A percentile compares a stretch with the other conserved stretches of the same genome.
phyloP scores from a whole-genome alignment of 306 rosid genomes.

The Acacia melanoxylon region DNA sequence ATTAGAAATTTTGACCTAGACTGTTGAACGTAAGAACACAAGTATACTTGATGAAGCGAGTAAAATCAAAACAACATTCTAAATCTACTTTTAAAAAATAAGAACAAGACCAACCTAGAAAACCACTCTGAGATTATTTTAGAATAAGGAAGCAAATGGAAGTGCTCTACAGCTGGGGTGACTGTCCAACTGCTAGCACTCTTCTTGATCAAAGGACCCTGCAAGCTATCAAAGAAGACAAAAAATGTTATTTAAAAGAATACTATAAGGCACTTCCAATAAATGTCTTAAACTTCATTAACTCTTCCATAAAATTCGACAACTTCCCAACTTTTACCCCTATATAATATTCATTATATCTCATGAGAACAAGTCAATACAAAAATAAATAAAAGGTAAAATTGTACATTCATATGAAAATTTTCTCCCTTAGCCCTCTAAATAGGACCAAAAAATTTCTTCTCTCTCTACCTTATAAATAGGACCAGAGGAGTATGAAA shows the following conservation, averaged over 20 bases:
- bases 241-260: slow-evolving; percentile 28
- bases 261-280: not conserved
- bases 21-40: slow-evolving; percentile 2
- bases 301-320: too few species aligned
- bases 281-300: too few species aligned
- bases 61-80: slow-evolving; percentile 21
- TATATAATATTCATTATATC: too few species aligned
- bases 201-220: slow-evolving; percentile 67
- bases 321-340: too few species aligned
- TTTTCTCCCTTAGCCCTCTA: too few species aligned
- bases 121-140: slow-evolving; percentile 58
- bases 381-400: too few species aligned
- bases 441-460: too few species aligned
- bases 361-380: too few species aligned
- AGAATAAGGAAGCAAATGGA: slow-evolving; percentile 84
- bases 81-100: not conserved
- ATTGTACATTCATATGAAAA: too few species aligned
- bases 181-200: slow-evolving; percentile 50
- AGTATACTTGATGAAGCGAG: slow-evolving; percentile 21
- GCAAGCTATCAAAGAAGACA: slow-evolving; percentile 55
- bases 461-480: too few species aligned
- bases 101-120: slow-evolving; percentile 46
- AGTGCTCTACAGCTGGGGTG: slow-evolving; percentile 65
- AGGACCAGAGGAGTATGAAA: not conserved
- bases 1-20: not conserved